phyloP scores from a whole-genome alignment of 2,329 filamentous ascomycete species.

The Cucurbitaria berberidis region DNA sequence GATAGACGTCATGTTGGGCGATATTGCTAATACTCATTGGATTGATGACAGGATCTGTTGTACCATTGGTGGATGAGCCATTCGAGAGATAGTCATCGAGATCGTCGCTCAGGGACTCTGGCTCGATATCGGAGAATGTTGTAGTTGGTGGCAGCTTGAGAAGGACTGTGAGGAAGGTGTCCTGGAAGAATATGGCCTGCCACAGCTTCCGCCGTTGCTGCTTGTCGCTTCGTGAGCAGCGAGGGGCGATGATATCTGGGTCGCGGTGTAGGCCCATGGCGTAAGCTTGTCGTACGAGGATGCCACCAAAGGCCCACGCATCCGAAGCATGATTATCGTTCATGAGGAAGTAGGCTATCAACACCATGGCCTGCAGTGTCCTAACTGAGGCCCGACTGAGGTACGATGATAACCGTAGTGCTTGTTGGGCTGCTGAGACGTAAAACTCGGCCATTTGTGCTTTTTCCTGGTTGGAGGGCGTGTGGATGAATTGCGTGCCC shows the following conservation, averaged over 20 bases:
- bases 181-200: constrained; percentile 81
- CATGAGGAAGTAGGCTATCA: constrained; percentile 84
- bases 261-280: constrained; percentile 82
- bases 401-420: constrained; percentile 76
- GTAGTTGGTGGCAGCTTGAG: constrained; percentile 78
- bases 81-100: constrained; percentile 68
- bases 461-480: constrained; percentile 63
- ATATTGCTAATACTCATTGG: constrained; percentile 60
- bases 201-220: constrained; percentile 80
- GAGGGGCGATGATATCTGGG: constrained; percentile 72
- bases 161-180: constrained; percentile 80
- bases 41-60: constrained; percentile 53
- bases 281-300: constrained; percentile 77
- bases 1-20: constrained; percentile 47
- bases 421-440: constrained; percentile 78
- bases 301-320: constrained; percentile 81
- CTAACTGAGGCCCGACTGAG: constrained; percentile 75
- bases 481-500: constrained; percentile 77
- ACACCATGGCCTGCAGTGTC: constrained; percentile 79
- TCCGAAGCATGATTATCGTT: constrained; percentile 86
- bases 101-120: constrained; percentile 75
- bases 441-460: constrained; percentile 83
- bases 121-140: constrained; percentile 78
- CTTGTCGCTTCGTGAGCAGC: constrained; percentile 73
- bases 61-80: constrained; percentile 55